Conservation (phyloP, 2,329 filamentous ascomycete genomes). For the Ampelomyces quisqualis region DNA sequence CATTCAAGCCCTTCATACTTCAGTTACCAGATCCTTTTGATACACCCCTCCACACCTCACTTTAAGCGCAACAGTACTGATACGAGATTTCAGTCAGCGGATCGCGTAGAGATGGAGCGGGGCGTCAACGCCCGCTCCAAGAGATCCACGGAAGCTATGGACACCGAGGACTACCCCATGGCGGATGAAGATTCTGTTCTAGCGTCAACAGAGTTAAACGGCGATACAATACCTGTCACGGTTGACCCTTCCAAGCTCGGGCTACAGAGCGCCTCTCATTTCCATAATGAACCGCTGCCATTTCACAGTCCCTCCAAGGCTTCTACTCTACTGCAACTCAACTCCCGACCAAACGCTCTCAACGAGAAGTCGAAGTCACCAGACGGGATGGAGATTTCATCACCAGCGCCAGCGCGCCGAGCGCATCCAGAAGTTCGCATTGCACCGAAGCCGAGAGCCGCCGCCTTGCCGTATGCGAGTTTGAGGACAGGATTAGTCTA, state of each 20-base stretch:
- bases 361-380: constrained; percentile 14
- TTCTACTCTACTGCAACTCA: constrained; percentile 2
- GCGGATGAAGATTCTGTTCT: constrained; percentile 30
- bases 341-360: constrained; percentile 5
- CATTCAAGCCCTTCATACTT: no score
- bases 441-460: constrained; percentile 39
- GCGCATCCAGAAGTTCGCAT: constrained; percentile 31
- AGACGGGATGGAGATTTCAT: constrained; percentile 28
- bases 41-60: no score
- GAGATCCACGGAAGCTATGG: constrained; percentile 21
- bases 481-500: constrained; percentile 60
- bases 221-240: constrained; percentile 22
- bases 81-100: not conserved
- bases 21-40: no score
- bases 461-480: constrained; percentile 34
- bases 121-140: constrained; percentile 19
- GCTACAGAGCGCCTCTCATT: constrained; percentile 11
- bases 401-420: constrained; percentile 14
- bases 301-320: constrained; percentile 25
- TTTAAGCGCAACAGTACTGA: no score
- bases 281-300: constrained; percentile 30
- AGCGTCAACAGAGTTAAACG: constrained; percentile 38
- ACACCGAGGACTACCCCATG: constrained; percentile 34
- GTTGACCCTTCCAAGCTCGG: constrained; percentile 34
- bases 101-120: constrained; percentile 11